Conservation (phyloP, 257 asterid genomes). For the Gardenia jasminoides region DNA sequence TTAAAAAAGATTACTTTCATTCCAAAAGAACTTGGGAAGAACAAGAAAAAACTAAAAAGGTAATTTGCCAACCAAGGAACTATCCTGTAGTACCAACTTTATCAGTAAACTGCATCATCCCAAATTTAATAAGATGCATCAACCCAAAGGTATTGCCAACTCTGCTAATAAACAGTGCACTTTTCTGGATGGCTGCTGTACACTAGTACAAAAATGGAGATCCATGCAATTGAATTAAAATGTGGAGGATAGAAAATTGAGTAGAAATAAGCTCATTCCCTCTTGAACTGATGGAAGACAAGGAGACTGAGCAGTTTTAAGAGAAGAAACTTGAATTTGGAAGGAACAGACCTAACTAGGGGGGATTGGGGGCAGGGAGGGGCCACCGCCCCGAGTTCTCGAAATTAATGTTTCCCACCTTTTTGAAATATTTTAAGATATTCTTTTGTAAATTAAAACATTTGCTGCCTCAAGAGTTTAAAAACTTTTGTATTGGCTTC, state of each 20-base stretch:
- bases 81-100: not conserved
- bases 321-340: not conserved
- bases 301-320: not conserved
- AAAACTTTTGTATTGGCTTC: no score
- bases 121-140: not conserved
- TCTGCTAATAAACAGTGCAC: no score
- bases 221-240: not conserved
- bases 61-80: not conserved
- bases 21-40: not conserved
- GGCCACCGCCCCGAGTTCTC: no score
- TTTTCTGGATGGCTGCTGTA: not conserved
- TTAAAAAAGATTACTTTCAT: not conserved
- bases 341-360: no score
- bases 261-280: not conserved
- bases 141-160: not conserved
- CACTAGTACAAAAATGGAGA: not conserved
- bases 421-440: no score
- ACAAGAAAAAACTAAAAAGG: not conserved
- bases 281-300: not conserved
- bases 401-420: no score
- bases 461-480: no score
- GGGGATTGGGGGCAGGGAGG: no score
- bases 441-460: no score
- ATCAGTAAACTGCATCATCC: no score
- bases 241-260: not conserved